Conservation (phyloP, 805 yeast species). For the Wickerhamomyces bovis region DNA sequence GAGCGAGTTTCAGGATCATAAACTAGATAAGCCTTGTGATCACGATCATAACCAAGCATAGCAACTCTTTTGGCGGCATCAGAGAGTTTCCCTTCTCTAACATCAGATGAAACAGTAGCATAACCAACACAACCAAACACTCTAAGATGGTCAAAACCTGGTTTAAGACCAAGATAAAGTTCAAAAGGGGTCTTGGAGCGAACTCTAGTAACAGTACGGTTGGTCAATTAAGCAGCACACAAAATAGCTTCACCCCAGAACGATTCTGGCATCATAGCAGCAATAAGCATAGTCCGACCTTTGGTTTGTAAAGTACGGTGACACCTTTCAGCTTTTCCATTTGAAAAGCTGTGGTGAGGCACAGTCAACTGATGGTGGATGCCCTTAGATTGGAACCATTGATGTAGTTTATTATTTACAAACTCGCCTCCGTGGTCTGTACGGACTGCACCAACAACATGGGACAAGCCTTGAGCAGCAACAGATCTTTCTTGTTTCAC, state of each 20-base stretch:
- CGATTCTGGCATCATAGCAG: background rate
- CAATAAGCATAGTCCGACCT: background rate
- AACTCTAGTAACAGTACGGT: background rate
- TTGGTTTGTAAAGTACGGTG: background rate
- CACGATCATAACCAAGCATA: background rate
- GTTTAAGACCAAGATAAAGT: background rate
- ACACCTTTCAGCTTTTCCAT: background rate
- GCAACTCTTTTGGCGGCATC: background rate
- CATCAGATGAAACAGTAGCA: background rate
- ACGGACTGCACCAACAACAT: background rate
- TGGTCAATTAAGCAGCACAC: background rate
- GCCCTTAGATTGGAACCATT: background rate
- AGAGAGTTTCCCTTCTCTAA: background rate
- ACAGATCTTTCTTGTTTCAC: background rate
- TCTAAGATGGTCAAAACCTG: background rate
- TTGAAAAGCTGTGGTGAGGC: background rate
- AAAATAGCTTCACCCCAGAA: background rate
- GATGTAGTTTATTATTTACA: background rate
- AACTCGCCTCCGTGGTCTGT: background rate
- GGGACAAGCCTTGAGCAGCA: background rate
- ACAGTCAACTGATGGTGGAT: background rate
- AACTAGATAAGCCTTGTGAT: background rate
- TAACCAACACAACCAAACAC: background rate
- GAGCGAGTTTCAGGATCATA: background rate
- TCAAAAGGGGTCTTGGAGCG: background rate